Evolutionary conservation across 176 grass and related monocot genomes (phyloP), one percentile per base, ranked within the genome.

Genomic region (Neostapfia colusana): DNA sequence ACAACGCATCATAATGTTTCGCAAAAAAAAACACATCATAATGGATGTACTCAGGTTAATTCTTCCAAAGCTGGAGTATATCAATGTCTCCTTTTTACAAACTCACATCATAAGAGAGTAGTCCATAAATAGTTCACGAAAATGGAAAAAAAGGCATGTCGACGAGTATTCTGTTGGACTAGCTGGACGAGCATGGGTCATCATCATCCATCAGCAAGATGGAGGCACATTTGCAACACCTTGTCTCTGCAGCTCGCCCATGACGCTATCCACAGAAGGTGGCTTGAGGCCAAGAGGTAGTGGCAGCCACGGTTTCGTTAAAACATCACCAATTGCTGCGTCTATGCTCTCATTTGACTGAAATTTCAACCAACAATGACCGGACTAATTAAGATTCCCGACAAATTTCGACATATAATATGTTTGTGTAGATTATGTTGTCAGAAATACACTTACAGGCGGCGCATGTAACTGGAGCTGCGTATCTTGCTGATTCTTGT

Each of bases 211-310:
- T n/a, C 41, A 46, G 57, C 84, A 84, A 28, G 88, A 72, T 61
- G 75, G 86, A 0, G 89, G 95, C 20, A 98, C 82, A 50, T 84
- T 84, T 5, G 80, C 81, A 25, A 98, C 57, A 5, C 91, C 95
- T 85, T 91, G 86, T 73, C 75, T 74, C 41, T 94, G 87, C 39
- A 93, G 80, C 66, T 98, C 91, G 51, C 79, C 67, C 82, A 94
- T 83, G 10, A 98, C 95, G 18, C 87, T 86, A 18, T 93, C 95
- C 46, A 81, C 18, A 0, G 91, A 86, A 55, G 95, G 91, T 12
- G 95, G 82, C 65, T 94, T 98, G 73, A 98, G 76, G 4, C 95
- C 95, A 56, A 98, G 91, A 46, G 91, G 95, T 36, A 94, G 76
- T 16, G 91, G 95, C 79, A 92, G 58, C 91, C 91, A 98, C 67